phyloP scores from a whole-genome alignment of 2,329 filamentous ascomycete species.

The Lecanicillium sp. region DNA sequence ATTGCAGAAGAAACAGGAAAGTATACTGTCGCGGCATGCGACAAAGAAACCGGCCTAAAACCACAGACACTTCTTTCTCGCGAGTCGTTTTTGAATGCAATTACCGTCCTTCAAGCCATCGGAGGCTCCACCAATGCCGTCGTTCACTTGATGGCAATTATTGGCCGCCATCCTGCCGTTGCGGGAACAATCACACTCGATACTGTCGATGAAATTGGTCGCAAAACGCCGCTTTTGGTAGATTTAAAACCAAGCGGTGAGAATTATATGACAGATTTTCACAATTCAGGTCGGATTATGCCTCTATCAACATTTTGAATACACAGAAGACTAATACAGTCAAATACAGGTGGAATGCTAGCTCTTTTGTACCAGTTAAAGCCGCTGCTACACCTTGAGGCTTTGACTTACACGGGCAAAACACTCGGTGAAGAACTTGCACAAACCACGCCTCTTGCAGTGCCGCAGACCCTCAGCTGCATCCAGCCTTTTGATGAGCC shows the following conservation, averaged over 20 bases:
- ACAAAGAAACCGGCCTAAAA: constrained; percentile 57
- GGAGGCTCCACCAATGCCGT: constrained; percentile 82
- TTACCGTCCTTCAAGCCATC: constrained; percentile 79
- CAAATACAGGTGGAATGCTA: constrained; percentile 61
- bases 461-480: constrained; percentile 28
- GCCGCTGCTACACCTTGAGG: constrained; percentile 67
- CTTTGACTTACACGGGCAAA: constrained; percentile 75
- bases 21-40: constrained; percentile 59
- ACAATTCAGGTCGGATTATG: constrained; percentile 48
- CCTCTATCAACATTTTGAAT: rapidly evolving
- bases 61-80: constrained; percentile 66
- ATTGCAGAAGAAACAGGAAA: constrained; percentile 68
- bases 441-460: constrained; percentile 52
- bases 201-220: constrained; percentile 70
- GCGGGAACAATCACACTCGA: constrained; percentile 58
- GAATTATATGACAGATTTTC: constrained; percentile 86
- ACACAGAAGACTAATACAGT: not conserved
- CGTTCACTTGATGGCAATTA: constrained; percentile 80
- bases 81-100: constrained; percentile 73
- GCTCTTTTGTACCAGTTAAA: constrained; percentile 73
- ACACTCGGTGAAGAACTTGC: constrained; percentile 76
- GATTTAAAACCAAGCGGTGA: constrained; percentile 81
- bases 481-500: constrained; percentile 60
- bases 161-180: constrained; percentile 62
- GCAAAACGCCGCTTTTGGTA: constrained; percentile 72